Conservation (phyloP, 208 protist species). For the Trypanosomatidae sp. region DNA sequence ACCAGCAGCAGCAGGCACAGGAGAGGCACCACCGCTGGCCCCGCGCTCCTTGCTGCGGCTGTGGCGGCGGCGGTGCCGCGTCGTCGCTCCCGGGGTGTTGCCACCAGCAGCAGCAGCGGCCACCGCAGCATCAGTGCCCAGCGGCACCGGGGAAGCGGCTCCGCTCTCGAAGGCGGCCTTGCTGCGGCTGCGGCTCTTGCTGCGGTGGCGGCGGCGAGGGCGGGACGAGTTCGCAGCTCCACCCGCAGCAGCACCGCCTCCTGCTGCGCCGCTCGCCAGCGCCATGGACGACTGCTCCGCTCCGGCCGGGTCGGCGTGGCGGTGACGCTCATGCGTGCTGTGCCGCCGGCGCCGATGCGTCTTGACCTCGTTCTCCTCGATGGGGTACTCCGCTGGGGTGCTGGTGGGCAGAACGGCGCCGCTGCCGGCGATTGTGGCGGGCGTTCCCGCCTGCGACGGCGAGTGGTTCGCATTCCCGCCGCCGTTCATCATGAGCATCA, state of each 20-base stretch:
- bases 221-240: conserved; percentile 13
- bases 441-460: conserved; percentile 1
- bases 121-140: not conserved
- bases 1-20: too few species aligned
- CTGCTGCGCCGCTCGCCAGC: too few species aligned
- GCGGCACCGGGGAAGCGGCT: not conserved
- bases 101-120: not conserved
- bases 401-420: not conserved
- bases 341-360: conserved; percentile 10
- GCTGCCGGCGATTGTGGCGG: not conserved
- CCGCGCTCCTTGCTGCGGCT: too few species aligned
- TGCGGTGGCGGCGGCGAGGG: conserved; percentile 16
- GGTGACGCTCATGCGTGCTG: conserved; percentile 17
- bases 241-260: not conserved
- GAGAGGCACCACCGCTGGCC: too few species aligned
- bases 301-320: conserved; percentile 17
- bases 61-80: not conserved
- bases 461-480: conserved; percentile 16
- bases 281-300: conserved; percentile 7
- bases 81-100: not conserved
- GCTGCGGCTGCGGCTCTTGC: conserved; percentile 12
- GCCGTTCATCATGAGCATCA: conserved; percentile 5
- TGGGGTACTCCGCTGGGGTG: conserved; percentile 9
- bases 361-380: conserved; percentile 14
- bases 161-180: conserved; percentile 23